phyloP scores from a whole-genome alignment of 2,329 filamentous ascomycete genomes.

The Xylariaceae sp. region DNA sequence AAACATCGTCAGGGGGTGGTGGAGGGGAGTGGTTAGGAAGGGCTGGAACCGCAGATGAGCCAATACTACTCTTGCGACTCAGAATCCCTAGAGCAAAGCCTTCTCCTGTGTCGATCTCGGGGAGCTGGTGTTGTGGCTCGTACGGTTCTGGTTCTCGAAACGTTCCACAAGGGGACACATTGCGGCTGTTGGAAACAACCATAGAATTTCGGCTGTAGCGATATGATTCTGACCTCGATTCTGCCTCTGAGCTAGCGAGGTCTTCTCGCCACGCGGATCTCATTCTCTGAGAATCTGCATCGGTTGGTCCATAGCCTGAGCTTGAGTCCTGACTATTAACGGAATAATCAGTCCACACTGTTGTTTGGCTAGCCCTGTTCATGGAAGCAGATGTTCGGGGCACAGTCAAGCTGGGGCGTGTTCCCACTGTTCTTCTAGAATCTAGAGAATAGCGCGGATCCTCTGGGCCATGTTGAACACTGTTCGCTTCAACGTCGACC shows the following conservation, averaged over 20 bases:
- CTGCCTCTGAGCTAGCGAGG: slow-evolving; percentile 40
- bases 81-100: slow-evolving; percentile 59
- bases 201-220: slow-evolving; percentile 42
- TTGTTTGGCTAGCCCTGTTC: slow-evolving; percentile 61
- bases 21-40: slow-evolving; percentile 60
- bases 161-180: slow-evolving; percentile 43
- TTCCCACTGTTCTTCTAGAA: slow-evolving; percentile 45
- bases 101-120: slow-evolving; percentile 58
- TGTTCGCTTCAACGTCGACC: slow-evolving; percentile 22
- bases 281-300: slow-evolving; percentile 33
- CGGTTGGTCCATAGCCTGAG: slow-evolving; percentile 41
- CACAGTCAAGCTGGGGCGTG: slow-evolving; percentile 54
- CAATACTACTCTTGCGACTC: slow-evolving; percentile 41
- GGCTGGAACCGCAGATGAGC: slow-evolving; percentile 36
- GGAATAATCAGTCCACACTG: slow-evolving; percentile 67
- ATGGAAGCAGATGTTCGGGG: slow-evolving; percentile 52
- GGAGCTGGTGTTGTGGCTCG: slow-evolving; percentile 48
- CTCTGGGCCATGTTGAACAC: slow-evolving; percentile 30
- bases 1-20: slow-evolving; percentile 49
- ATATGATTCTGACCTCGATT: slow-evolving; percentile 37
- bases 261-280: slow-evolving; percentile 37
- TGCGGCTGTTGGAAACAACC: slow-evolving; percentile 41
- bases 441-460: slow-evolving; percentile 39
- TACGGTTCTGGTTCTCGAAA: slow-evolving; percentile 37
- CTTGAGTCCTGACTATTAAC: slow-evolving; percentile 58